These are phyloP conservation scores for Candida morakotiae DNA, from an alignment of 805 yeast species.

Conservation along the genomic window DNA sequence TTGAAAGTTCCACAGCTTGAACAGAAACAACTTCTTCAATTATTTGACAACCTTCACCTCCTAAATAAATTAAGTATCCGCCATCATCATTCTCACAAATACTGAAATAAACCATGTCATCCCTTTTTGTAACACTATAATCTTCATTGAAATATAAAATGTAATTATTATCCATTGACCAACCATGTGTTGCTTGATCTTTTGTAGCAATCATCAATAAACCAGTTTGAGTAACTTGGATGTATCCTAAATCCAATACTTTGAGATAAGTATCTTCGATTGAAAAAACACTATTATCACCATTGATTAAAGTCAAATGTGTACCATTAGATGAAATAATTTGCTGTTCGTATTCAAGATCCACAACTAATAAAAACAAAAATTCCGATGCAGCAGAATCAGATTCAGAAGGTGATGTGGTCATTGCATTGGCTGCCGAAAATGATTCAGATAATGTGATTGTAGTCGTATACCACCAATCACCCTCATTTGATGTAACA, in stretches of 20 bases:
- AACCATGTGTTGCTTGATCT: constrained; percentile 1
- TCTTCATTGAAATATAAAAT: background rate
- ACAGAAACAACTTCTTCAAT: too few relatives aligned
- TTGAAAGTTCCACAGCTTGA: too few relatives aligned
- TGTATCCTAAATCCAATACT: background rate
- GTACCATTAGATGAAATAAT: constrained; percentile 3
- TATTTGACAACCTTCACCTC: background rate
- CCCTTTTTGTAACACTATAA: background rate
- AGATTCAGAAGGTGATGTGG: too few relatives aligned
- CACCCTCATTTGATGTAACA: background rate
- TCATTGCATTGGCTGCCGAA: background rate
- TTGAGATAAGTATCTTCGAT: background rate
- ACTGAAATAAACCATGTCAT: background rate
- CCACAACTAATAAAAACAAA: background rate
- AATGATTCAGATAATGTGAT: background rate
- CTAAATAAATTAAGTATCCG: background rate
- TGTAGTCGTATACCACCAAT: background rate
- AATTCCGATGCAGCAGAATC: background rate
- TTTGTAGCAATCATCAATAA: background rate
- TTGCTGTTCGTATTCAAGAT: background rate
- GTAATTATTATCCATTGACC: background rate
- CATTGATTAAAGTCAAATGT: constrained; percentile 1
- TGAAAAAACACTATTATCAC: background rate
- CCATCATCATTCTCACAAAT: background rate
- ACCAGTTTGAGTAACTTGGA: background rate